phyloP scores from a whole-genome alignment of 257 asterid genomes.

The Henckelia pumila region DNA sequence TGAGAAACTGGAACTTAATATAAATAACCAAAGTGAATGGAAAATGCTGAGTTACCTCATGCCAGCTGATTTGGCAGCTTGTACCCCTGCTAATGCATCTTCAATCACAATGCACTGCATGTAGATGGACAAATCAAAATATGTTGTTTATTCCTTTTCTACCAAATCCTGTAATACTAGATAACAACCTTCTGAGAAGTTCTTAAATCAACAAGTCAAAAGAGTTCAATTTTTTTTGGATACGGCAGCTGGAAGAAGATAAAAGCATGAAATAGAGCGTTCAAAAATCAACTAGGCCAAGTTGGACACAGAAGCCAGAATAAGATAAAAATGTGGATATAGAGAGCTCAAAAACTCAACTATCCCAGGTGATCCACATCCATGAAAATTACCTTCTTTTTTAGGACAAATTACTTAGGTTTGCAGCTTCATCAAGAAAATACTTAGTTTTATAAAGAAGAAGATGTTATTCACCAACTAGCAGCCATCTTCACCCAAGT shows the following conservation, averaged over 20 bases:
- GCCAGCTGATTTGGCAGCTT: slow-evolving; percentile 91
- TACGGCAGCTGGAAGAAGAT: background rate
- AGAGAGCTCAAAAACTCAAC: background rate
- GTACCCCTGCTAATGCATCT: slow-evolving; percentile 98
- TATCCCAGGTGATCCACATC: slow-evolving; percentile 1
- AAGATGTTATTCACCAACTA: too few relatives aligned
- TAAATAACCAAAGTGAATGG: slow-evolving; percentile 14
- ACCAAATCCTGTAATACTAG: slow-evolving; percentile 3
- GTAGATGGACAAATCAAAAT: slow-evolving; percentile 27
- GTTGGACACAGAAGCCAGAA: background rate
- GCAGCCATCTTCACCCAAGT: too few relatives aligned
- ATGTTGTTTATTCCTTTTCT: slow-evolving; percentile 7
- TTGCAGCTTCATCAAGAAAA: background rate
- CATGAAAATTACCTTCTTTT: background rate
- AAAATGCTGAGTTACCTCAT: slow-evolving; percentile 66
- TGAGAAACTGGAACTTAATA: slow-evolving; percentile 14
- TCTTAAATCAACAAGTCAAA: background rate
- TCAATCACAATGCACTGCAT: slow-evolving; percentile 91
- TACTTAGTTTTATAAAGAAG: background rate
- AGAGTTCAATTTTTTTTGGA: too few relatives aligned
- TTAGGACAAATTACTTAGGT: background rate
- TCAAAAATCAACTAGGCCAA: background rate
- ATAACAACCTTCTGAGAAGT: slow-evolving; percentile 1
- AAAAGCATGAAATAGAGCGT: background rate
- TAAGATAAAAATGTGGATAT: background rate